phyloP scores from a whole-genome alignment of 169 alveolate species.

The Cryptosporidium meleagridis region DNA sequence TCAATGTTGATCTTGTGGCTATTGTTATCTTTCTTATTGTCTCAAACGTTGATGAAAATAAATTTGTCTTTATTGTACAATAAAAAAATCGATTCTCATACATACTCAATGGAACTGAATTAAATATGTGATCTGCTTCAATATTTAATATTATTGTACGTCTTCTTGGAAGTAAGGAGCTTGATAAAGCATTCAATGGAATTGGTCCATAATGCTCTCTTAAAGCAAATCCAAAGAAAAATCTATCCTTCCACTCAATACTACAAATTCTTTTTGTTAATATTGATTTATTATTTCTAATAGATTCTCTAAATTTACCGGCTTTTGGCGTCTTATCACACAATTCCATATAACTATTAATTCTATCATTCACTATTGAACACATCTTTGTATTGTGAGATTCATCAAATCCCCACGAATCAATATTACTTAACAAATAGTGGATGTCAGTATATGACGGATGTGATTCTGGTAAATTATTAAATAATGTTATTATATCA shows the following conservation, averaged over 20 bases:
- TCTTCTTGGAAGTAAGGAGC: slow-evolving; percentile 57
- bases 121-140: slow-evolving; percentile 47
- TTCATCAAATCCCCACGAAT: slow-evolving; percentile 66
- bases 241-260: slow-evolving; percentile 54
- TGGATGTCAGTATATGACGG: slow-evolving; percentile 30
- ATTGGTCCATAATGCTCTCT: slow-evolving; percentile 26
- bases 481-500: slow-evolving; percentile 11
- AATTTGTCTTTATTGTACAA: slow-evolving; percentile 50
- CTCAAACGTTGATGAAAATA: slow-evolving; percentile 55
- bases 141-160: slow-evolving; percentile 50
- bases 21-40: slow-evolving; percentile 53
- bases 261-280: slow-evolving; percentile 2
- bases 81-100: slow-evolving; percentile 46
- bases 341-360: neutral
- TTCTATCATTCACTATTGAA: slow-evolving; percentile 12
- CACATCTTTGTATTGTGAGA: slow-evolving; percentile 10
- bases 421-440: neutral
- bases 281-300: neutral
- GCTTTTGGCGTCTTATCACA: slow-evolving; percentile 16
- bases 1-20: slow-evolving; percentile 34
- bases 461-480: slow-evolving; percentile 39
- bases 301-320: neutral
- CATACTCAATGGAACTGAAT: slow-evolving; percentile 18
- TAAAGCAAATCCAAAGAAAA: slow-evolving; percentile 48
- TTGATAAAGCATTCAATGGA: slow-evolving; percentile 44